Evolutionary conservation across 345 rosid species (phyloP), one percentile per base, ranked within the genome.

Genomic region (Gossypioides kirkii): DNA sequence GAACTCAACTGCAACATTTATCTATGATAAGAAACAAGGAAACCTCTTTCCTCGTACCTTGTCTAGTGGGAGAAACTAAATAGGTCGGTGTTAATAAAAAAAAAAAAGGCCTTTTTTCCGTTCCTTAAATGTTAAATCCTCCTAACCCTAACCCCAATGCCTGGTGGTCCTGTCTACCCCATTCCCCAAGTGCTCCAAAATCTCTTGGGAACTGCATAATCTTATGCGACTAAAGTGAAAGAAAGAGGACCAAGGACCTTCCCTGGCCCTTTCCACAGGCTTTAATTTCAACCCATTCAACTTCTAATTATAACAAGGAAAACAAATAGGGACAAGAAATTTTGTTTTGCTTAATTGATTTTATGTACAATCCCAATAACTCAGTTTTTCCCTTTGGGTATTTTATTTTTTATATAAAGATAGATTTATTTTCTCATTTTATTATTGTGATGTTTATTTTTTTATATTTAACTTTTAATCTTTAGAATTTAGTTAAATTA

Each of bases 31-130:
- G 71, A 9, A 68, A 49, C 23, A 25, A 47, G n/a, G 20, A 46
- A 47, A 47, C 20, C 20, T 64, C 45, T 64, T 55, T 79, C 78
- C 79, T 82, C 64, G 83, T 80, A 80, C 79, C 72, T 59, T 72
- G 74, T 74, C 74, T 53, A 42, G 55, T 12, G 75, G 62, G 49
- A 65, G 62, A 77, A 63, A 50, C 53, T 43, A 47, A 64, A 56
- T 13, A 63, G 70, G 77, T 72, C 77, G 80, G 80, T 74, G 81
- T 53, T 32, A 28, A 28, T 71, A 61, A 63, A 75, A 46, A 64
- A 59, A 22, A 25, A 55, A 22, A 22, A 2, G 3, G 56, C 11
- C 18, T 54, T 67, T 13, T 13, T 58, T 47, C 66, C 13, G 4
- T 59, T 72, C 59, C 41, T 47, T 17, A 62, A 77, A 60, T 66